These are phyloP conservation scores for Leccinum subgranulosum DNA, from an alignment of 768 basidiomycete species.

Conservation along the genomic window DNA sequence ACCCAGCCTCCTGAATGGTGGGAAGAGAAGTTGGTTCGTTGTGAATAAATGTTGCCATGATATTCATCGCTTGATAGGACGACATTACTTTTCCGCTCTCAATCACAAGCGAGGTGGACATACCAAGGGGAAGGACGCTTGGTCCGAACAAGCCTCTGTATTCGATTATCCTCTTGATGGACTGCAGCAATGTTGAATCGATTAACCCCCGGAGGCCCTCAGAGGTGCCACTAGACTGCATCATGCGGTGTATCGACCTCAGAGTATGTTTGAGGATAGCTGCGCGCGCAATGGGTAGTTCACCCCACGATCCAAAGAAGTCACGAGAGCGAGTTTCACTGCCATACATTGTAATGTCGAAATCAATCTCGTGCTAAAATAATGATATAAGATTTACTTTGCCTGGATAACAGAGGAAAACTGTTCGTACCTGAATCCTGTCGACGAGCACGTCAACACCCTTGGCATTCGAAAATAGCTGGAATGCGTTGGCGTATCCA, in stretches of 20 bases:
- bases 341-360: slow-evolving; percentile 57
- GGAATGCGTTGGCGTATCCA: slow-evolving; percentile 83
- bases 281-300: slow-evolving; percentile 66
- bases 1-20: slow-evolving; percentile 86
- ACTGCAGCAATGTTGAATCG: slow-evolving; percentile 81
- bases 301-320: slow-evolving; percentile 52
- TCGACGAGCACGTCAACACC: slow-evolving; percentile 85
- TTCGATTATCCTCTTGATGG: slow-evolving; percentile 85
- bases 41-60: slow-evolving; percentile 96
- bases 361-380: slow-evolving; percentile 61
- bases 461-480: slow-evolving; percentile 76
- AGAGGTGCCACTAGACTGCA: slow-evolving; percentile 91
- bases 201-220: slow-evolving; percentile 94
- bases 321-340: slow-evolving; percentile 42
- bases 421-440: slow-evolving; percentile 71
- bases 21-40: slow-evolving; percentile 95
- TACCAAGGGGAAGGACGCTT: slow-evolving; percentile 81
- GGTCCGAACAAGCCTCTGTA: slow-evolving; percentile 83
- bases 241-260: slow-evolving; percentile 93
- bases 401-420: not conserved
- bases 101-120: slow-evolving; percentile 20
- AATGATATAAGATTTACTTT: slow-evolving; percentile 6
- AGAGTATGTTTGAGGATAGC: slow-evolving; percentile 88
- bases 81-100: slow-evolving; percentile 7
- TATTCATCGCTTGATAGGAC: slow-evolving; percentile 64